Evolutionary conservation across 805 yeast genomes (phyloP), one percentile per base, ranked within the genome.

Genomic region (Priceomyces fermenticarens): DNA sequence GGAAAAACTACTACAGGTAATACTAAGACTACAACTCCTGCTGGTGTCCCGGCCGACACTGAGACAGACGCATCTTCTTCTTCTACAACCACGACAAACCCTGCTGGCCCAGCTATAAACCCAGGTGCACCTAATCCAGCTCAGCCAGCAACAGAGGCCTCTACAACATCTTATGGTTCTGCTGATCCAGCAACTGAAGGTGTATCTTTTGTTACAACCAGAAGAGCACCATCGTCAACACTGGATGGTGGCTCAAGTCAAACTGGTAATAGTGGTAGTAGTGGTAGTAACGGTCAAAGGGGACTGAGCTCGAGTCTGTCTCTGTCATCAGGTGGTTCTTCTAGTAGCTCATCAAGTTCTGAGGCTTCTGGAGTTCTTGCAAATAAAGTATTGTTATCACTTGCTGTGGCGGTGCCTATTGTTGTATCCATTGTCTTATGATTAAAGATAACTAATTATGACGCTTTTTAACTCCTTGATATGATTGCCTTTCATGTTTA

Each of bases 201-300:
- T 15, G 43, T 55, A 34, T 36, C 62, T 2, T 62, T 63, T 41
- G 49, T 68, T 32, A 66, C 73, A 26, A 55, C 69, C 10, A 56
- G 67, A 44, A 52, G 55, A 3, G 35, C 38, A 17, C 61, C 61
- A n/a, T 52, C 55, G 4, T 45, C 48, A 9, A 40, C 49, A 20
- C 25, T 20, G 25, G 25, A 20, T 13, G 35, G 32, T 11, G 40
- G 36, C 12, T 17, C 47, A 9, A 20, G 39, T 15, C 13, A 42
- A 9, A 14, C 45, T 25, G 36, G 34, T 35, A 33, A 47, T 4
- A 42, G 40, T 20, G 26, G 40, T 20, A 36, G 31, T 15, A 26
- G 35, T 12, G 33, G 35, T n/a, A 29, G 9, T 29, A 29, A 6
- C 12, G 31, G 29, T 27, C n/a, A n/a, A n/a, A n/a, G n/a, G n/a